phyloP scores from a whole-genome alignment of 2,329 filamentous ascomycete species.

The Penicillium sp. region DNA sequence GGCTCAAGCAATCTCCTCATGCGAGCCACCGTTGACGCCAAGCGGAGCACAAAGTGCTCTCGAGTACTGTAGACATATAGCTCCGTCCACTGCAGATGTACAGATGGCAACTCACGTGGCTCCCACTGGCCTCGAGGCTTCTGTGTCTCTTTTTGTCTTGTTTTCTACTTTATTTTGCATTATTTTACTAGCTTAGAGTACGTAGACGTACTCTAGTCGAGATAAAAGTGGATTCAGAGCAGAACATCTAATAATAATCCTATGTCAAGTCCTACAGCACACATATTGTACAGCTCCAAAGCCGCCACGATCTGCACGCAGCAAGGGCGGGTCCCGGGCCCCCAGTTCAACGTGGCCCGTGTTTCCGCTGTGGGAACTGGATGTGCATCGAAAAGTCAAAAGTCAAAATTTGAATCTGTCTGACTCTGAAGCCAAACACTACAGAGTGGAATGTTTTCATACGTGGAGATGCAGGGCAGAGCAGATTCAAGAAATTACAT shows the following conservation, averaged over 20 bases:
- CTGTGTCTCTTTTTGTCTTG: too few species aligned
- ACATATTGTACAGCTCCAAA: neutral
- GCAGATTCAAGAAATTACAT: neutral
- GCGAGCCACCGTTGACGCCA: neutral
- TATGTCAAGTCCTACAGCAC: too few species aligned
- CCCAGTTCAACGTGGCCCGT: constrained; percentile 16
- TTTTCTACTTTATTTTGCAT: too few species aligned
- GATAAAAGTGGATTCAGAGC: too few species aligned
- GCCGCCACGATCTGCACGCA: constrained; percentile 12
- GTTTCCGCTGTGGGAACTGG: constrained; percentile 5
- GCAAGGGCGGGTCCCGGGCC: constrained; percentile 14
- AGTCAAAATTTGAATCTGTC: neutral
- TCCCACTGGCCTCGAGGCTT: too few species aligned
- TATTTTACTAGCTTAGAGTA: too few species aligned
- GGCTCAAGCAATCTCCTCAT: neutral
- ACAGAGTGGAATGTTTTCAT: too few species aligned
- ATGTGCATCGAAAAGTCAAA: neutral
- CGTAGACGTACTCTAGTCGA: neutral
- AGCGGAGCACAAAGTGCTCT: neutral
- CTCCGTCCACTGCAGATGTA: neutral
- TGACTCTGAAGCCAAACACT: neutral
- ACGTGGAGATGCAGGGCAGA: too few species aligned
- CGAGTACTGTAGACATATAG: neutral
- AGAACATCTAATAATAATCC: too few species aligned
- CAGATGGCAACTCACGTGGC: neutral